A percentile compares a stretch with the other conserved stretches of the same genome.
Evolutionary conservation across 306 rosid species (phyloP).

Genomic region (Prosopis cineraria): DNA sequence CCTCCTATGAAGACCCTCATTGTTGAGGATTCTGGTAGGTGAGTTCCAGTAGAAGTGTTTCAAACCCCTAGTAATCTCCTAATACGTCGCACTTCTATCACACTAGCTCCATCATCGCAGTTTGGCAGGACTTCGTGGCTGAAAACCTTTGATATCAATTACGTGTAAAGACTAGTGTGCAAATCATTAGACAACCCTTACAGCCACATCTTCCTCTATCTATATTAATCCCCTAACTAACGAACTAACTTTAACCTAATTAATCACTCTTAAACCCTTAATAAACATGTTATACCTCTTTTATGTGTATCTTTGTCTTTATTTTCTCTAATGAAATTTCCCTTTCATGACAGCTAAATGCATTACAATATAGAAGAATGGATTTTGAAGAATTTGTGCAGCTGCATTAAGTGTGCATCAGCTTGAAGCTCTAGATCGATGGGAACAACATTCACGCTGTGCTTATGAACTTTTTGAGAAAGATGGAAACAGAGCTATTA

Average conservation of each 20-base stretch:
- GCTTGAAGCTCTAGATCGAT: slow-evolving; percentile 94
- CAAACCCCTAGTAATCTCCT: not conserved
- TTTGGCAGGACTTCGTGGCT: too few relatives aligned
- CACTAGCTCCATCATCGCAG: too few relatives aligned
- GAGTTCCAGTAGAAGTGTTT: not conserved
- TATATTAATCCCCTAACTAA: not conserved
- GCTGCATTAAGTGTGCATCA: slow-evolving; percentile 93
- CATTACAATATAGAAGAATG: slow-evolving; percentile 97
- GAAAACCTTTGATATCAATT: too few relatives aligned
- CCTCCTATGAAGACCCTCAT: too few relatives aligned
- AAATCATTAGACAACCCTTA: not conserved
- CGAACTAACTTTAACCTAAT: not conserved
- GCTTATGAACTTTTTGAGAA: slow-evolving; percentile 95
- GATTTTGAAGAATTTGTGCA: slow-evolving; percentile 96
- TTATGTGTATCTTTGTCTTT: slow-evolving; percentile 17
- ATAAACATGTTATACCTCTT: slow-evolving; percentile 44
- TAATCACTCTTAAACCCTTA: not conserved
- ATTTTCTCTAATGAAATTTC: slow-evolving; percentile 29
- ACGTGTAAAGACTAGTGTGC: not conserved
- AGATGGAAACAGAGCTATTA: slow-evolving; percentile 91
- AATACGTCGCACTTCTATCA: not conserved
- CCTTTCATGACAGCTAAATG: slow-evolving; percentile 67
- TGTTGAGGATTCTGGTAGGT: too few relatives aligned
- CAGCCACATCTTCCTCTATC: not conserved
- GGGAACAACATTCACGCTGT: slow-evolving; percentile 97